Evolutionary conservation across 805 yeast species (phyloP), one percentile per base, ranked within the genome.

Genomic region (Saturnispora diversa): DNA sequence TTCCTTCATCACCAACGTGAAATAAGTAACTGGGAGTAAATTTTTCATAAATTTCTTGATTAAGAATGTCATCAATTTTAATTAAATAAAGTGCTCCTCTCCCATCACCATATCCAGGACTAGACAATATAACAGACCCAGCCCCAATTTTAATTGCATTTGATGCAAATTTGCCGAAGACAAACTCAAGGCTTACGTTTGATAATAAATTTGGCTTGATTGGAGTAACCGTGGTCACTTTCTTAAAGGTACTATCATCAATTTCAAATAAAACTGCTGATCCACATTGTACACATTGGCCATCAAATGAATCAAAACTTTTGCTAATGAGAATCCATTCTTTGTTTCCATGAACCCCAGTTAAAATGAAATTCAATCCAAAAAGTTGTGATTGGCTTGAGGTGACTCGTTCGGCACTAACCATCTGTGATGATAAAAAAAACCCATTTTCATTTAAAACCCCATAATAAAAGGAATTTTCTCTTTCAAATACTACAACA

Each of bases 51-150:
- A 13, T 22, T 29, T 10, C 11, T 19, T 11, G 3, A 26, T 39
- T 16, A 9, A 55, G 28, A 15, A 51, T 23, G 1, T 25, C 25
- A 7, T 30, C 27, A 37, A 69, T 42, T 3, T 56, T 41, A 1
- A 72, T 41, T 26, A 50, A 48, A 69, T 76, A 77, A 3, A 77
- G 56, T 0, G 69, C 68, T 1, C 77, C 80, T 40, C 54, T 53
- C 2, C 71, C 72, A 22, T 52, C 51, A 13, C 43, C 31, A 37
- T 43, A 54, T 2, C 54, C 53, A 10, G 65, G 68, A 13, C 58
- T 59, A 1, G 74, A 60, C 2, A 71, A 49, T 37, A 57, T 58
- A 17, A 72, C 49, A 6, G 16, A 13, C 5, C 49, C 46, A 12
- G 47, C 46, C 17, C 46, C 39, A 1, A 34, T 27, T 38, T 43